Evolutionary conservation across 164 flowering plant species (phyloP), one percentile per base, ranked within the genome.

Genomic region (Aristolochia californica): DNA sequence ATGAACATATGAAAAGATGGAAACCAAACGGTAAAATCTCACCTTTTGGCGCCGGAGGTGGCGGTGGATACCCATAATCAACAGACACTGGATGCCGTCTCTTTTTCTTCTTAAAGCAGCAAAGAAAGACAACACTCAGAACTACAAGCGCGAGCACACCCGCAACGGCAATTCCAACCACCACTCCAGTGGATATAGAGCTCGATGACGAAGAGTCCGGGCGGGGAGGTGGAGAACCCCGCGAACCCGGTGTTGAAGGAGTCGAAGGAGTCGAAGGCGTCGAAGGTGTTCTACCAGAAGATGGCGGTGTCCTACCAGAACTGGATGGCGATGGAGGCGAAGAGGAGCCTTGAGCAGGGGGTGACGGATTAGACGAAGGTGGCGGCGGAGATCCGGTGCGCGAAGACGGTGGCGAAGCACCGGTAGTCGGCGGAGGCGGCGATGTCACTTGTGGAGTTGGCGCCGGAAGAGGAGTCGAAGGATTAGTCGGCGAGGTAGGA

Each of bases 151-250:
- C 47, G 26, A 56, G 65, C 30, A 77, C 77, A 3, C 83, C 93
- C 0, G 80, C 93, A 17, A 83, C 66, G 7, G 82, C 93, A 5
- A 81, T 69, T 26, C 88, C 93, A 11, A 78, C 82, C 13, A 83
- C 80, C 5, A 78, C 43, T 22, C 83, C 84, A 0, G 80, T 74
- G 20, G 86, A 76, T 2, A 75, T 40, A 23, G 57, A 54, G 34
- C 54, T 16, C n/a, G 70, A 57, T 23, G 78, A 61, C 5, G n/a
- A n/a, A n/a, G 77, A 11, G 17, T 28, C 13, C 13, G 27, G 7
- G 18, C 43, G 45, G 13, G 68, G 55, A 11, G 58, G 58, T 21
- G 77, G 23, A 2, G 58, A 13, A 4, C 71, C 23, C 23, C 48
- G 15, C 15, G 68, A 21, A n/a, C 74, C 57, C 18, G 72, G 59